These are phyloP conservation scores for Schizopora paradoxa DNA, from an alignment of 1,284 basidiomycete genomes.

Conservation along the genomic window DNA sequence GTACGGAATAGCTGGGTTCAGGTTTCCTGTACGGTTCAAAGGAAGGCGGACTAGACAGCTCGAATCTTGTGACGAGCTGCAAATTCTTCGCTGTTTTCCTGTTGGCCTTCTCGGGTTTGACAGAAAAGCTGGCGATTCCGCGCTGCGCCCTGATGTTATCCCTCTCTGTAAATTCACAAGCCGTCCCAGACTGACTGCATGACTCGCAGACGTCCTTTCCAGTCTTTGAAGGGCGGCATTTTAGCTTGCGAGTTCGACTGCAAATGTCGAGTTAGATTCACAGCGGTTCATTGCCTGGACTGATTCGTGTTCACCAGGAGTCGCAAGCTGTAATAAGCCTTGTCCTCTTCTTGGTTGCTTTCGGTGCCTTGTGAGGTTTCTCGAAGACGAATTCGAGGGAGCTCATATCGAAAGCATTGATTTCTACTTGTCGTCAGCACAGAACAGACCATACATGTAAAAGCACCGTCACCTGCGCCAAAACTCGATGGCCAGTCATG, in stretches of 20 bases:
- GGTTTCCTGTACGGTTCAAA: too few species aligned
- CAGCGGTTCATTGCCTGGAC: not conserved
- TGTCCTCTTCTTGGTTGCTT: constrained; percentile 7
- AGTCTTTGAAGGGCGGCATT: constrained; percentile 7
- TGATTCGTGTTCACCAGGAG: constrained; percentile 3
- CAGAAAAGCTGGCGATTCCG: constrained; percentile 14
- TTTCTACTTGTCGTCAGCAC: too few species aligned
- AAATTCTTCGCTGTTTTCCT: not conserved
- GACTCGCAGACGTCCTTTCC: constrained; percentile 8
- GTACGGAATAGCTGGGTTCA: too few species aligned
- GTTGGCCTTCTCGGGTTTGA: not conserved
- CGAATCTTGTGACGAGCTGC: not conserved
- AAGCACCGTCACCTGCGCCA: too few species aligned
- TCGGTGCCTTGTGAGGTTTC: constrained; percentile 7
- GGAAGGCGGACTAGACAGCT: too few species aligned
- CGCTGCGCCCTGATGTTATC: constrained; percentile 9
- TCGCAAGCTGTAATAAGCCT: constrained; percentile 14
- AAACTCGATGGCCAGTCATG: too few species aligned
- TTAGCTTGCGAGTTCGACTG: constrained; percentile 11
- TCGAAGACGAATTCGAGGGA: constrained; percentile 14
- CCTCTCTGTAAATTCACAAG: constrained; percentile 11
- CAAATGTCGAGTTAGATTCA: not conserved
- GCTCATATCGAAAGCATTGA: constrained; percentile 3
- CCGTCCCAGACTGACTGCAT: constrained; percentile 5
- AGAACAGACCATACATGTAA: too few species aligned